These are phyloP conservation scores for Ceratobasidium sp. DNA, from an alignment of 1,284 basidiomycete genomes.

Conservation along the genomic window DNA sequence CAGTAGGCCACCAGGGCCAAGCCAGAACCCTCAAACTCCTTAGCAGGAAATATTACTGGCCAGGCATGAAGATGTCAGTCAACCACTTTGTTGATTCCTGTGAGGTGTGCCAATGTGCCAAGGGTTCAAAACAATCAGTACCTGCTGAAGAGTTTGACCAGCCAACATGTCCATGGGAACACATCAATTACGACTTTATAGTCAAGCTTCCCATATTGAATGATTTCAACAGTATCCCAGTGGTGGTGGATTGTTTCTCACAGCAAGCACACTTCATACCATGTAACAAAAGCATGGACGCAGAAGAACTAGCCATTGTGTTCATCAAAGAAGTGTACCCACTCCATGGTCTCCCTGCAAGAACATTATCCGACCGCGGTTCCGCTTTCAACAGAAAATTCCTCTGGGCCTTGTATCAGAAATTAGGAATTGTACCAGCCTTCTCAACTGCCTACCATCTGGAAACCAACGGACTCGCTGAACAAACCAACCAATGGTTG, in stretches of 20 bases:
- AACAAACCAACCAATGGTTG: conserved; percentile 54
- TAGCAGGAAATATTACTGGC: conserved; percentile 48
- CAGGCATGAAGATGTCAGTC: conserved; percentile 42
- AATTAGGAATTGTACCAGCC: conserved; percentile 45
- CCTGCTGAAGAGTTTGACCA: conserved; percentile 48
- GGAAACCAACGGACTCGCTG: conserved; percentile 57
- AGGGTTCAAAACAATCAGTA: conserved; percentile 44
- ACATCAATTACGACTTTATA: conserved; percentile 58
- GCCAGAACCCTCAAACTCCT: conserved; percentile 44
- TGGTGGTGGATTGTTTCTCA: conserved; percentile 56
- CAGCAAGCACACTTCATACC: conserved; percentile 55
- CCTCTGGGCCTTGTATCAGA: conserved; percentile 46
- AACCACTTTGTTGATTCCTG: conserved; percentile 50
- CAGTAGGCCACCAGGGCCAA: conserved; percentile 44
- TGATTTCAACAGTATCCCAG: conserved; percentile 55
- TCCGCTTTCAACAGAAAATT: conserved; percentile 51
- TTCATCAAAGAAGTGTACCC: conserved; percentile 44
- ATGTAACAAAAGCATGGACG: conserved; percentile 3
- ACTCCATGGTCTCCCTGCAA: conserved; percentile 31
- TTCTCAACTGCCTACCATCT: conserved; percentile 55
- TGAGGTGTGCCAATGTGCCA: conserved; percentile 50
- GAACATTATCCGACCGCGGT: conserved; percentile 13
- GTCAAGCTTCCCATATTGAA: conserved; percentile 54
- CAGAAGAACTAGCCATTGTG: conserved; percentile 40
- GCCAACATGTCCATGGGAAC: conserved; percentile 53